Base-by-base conservation (phyloP, 2,329 filamentous ascomycete genomes). In the Ciborinia camelliae region DNA sequence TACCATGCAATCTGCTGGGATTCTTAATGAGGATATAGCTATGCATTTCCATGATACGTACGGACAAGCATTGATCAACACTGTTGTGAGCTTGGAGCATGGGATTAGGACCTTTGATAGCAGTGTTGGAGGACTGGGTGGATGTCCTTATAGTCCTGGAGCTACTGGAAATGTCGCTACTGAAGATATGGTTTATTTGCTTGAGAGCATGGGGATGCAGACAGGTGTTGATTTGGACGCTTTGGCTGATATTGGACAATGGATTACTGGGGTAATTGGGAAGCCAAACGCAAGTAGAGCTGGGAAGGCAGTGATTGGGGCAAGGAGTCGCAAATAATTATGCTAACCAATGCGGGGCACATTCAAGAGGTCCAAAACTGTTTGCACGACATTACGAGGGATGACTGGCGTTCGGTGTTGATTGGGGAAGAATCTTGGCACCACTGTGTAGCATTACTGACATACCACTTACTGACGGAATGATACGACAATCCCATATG, bases 41-140 rank as follows among this genome's bases (percentile, higher is more conserved):
- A 86, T 93, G 79, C 92, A 96, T 76, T 94, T 96, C 73, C 92
- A 96, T 76, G 91, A 96, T 73, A 96, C 92, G 1, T 94, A 92
- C 74, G 91, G 91, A 1, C 89, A 92, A 79, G 91, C 91, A 1
- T 80, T 94, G n/a, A 88, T 92, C 9, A 96, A 96, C 74, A 88
- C 88, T 6, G 86, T 90, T 14, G 87, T 93, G 0, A 87, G 88
- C 45, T 82, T 95, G 37, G 89, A 91, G 73, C 86, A 90, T 70
- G 92, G 92, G 0, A 84, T 96, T 48, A 80, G 90, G 39, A 90
- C 85, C 0, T 95, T 96, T 74, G 92, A 96, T 73, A 86, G 85
- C 68, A 90, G 89, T 62, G 90, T 96, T 0, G 90, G 86, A 2
- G 92, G 92, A 0, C 80, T 96, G 0, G 92, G 92, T 1, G 92